Percentiles rank a stretch among this genome's conserved stretches.
Evolutionary conservation across 1,139 yeast species (phyloP).

Genomic region (Blastobotrys arbuscula): DNA sequence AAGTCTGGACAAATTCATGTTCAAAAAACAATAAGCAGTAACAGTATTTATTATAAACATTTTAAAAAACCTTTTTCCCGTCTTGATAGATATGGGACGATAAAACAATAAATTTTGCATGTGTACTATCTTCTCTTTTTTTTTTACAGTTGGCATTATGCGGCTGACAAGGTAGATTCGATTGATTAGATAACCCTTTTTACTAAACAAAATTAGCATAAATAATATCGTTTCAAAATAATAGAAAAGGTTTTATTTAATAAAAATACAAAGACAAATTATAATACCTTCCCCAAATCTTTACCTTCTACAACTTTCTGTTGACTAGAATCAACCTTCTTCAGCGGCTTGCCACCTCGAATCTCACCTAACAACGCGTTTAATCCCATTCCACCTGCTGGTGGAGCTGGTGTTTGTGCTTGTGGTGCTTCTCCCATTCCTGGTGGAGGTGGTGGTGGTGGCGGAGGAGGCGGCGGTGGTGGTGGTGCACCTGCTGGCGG

Average conservation of each 20-base stretch:
- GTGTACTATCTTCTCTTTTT: no score
- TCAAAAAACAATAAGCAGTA: neutral
- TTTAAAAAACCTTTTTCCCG: neutral
- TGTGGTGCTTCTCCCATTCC: slow-evolving; percentile 27
- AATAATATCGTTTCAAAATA: no score
- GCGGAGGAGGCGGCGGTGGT: slow-evolving; percentile 25
- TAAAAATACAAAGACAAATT: neutral
- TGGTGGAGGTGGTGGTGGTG: slow-evolving; percentile 29
- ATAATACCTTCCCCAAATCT: slow-evolving; percentile 43
- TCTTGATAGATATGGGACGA: neutral
- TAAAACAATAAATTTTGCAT: no score
- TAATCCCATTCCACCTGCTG: slow-evolving; percentile 39
- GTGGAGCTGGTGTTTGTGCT: slow-evolving; percentile 32
- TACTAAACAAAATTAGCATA: no score
- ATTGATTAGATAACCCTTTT: no score
- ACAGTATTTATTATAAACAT: neutral
- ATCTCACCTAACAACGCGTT: slow-evolving; percentile 52
- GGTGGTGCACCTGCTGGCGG: slow-evolving; percentile 16
- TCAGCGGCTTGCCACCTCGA: slow-evolving; percentile 46
- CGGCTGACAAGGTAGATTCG: no score
- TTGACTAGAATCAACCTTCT: slow-evolving; percentile 44
- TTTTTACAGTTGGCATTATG: no score
- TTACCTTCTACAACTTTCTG: slow-evolving; percentile 41
- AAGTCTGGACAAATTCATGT: slow-evolving; percentile 7
- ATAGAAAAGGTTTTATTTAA: slow-evolving; percentile 1